Percentiles rank a stretch among this genome's conserved stretches.
Evolutionary conservation across 2,329 filamentous ascomycete species (phyloP).

Genomic region (Paecilomyces formosus): DNA sequence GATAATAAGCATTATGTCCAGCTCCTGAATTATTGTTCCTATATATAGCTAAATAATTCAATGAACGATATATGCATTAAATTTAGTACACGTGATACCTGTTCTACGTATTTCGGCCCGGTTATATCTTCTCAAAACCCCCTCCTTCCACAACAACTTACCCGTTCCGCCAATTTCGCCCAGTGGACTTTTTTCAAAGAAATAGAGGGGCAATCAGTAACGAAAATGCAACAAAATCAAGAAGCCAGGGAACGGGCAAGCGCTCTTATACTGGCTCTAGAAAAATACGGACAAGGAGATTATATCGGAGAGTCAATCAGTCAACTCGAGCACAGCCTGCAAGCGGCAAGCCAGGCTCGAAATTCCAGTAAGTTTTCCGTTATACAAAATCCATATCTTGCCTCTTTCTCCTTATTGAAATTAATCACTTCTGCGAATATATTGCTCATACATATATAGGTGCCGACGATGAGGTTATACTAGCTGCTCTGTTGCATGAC

Average conservation of each 20-base stretch:
- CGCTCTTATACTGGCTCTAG: constrained; percentile 15
- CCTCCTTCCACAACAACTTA: too few species aligned
- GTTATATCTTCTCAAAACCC: too few species aligned
- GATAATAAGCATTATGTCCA: too few species aligned
- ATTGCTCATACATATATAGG: constrained; percentile 5
- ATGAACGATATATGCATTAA: too few species aligned
- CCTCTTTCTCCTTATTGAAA: too few species aligned
- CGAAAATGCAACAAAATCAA: neutral
- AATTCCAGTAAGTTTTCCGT: constrained; percentile 11
- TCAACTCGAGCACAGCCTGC: constrained; percentile 26
- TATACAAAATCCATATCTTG: neutral
- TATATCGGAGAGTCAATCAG: constrained; percentile 29
- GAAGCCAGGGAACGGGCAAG: constrained; percentile 6
- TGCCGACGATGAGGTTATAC: constrained; percentile 17
- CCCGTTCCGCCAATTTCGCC: too few species aligned
- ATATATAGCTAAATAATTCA: too few species aligned
- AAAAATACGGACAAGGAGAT: constrained; percentile 24
- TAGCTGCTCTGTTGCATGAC: constrained; percentile 36
- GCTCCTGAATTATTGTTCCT: too few species aligned
- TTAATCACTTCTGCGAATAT: too few species aligned
- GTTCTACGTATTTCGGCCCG: too few species aligned
- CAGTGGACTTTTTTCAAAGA: neutral
- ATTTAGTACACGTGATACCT: too few species aligned
- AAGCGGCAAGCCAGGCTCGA: constrained; percentile 23
- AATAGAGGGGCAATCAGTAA: neutral